Conservation (phyloP, 148 eudicot species). For the Vaccinium myrtillus region DNA sequence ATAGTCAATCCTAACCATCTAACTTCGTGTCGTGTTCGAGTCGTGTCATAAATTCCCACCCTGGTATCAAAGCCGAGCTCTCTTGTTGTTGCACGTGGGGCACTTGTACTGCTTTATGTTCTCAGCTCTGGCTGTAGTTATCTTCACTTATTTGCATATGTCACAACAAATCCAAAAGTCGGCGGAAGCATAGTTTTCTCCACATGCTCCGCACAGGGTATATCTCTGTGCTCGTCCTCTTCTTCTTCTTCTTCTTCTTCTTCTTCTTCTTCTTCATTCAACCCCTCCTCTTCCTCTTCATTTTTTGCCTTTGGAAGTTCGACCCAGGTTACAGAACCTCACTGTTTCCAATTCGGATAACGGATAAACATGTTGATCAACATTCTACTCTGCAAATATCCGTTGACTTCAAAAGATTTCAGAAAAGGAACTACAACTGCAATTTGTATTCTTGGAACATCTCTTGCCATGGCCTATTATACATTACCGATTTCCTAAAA, state of each 20-base stretch:
- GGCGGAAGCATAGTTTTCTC: constrained; percentile 50
- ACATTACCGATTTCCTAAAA: neutral
- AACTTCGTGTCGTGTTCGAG: too few relatives aligned
- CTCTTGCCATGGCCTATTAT: neutral
- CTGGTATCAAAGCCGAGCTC: constrained; percentile 25
- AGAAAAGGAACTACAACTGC: neutral
- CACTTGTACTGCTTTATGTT: constrained; percentile 67
- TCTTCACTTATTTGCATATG: constrained; percentile 57
- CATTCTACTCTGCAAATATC: neutral
- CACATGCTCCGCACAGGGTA: constrained; percentile 55
- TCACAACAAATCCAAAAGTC: constrained; percentile 71
- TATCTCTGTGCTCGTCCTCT: constrained; percentile 51
- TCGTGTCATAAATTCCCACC: too few relatives aligned
- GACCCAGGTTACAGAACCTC: constrained; percentile 19
- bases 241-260: too few relatives aligned
- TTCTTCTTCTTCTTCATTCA: constrained; percentile 47
- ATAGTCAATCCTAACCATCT: too few relatives aligned
- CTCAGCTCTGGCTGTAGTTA: constrained; percentile 62
- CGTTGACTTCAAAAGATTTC: neutral
- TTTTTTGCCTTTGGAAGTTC: constrained; percentile 20
- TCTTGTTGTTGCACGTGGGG: constrained; percentile 56
- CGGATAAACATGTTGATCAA: neutral
- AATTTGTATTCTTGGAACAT: neutral
- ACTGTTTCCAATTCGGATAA: constrained; percentile 5
- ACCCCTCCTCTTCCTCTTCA: constrained; percentile 33